Evolutionary conservation across 1,284 basidiomycete species (phyloP).

Genomic region (Coniferiporia weirii): DNA sequence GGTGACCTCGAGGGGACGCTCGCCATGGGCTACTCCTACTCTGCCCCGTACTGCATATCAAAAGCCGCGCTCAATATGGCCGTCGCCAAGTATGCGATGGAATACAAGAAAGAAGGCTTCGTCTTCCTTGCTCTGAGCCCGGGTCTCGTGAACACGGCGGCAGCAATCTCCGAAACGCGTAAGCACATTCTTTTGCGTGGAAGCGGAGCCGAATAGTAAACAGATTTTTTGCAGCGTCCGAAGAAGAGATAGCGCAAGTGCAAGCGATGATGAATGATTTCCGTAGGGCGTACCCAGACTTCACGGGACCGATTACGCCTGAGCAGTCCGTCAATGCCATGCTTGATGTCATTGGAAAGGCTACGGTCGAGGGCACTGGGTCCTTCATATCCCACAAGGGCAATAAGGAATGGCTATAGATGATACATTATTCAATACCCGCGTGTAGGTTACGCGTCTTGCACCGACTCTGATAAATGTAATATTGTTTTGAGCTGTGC

Average conservation of each 20-base stretch:
- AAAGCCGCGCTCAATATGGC: conserved; percentile 37
- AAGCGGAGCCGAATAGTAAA: neutral
- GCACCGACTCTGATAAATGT: no score
- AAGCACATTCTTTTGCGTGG: neutral
- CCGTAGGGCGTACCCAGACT: conserved; percentile 24
- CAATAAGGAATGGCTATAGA: conserved; percentile 29
- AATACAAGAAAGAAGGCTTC: conserved; percentile 33
- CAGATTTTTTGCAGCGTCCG: neutral
- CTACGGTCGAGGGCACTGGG: conserved; percentile 29
- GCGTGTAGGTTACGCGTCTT: no score
- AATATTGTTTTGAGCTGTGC: no score
- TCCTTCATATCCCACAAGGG: conserved; percentile 34
- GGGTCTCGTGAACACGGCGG: conserved; percentile 31
- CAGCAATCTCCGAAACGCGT: neutral
- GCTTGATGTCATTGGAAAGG: conserved; percentile 28
- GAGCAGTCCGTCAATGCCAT: conserved; percentile 29
- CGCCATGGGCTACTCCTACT: conserved; percentile 9
- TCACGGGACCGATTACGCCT: conserved; percentile 30
- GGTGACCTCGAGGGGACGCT: conserved; percentile 28
- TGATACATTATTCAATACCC: neutral
- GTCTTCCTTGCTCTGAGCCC: conserved; percentile 34
- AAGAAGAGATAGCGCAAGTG: conserved; percentile 21
- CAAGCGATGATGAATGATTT: conserved; percentile 21
- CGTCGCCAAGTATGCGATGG: conserved; percentile 33
- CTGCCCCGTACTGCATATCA: conserved; percentile 30